Percentiles rank a stretch among this genome's conserved stretches.
Evolutionary conservation across 2,329 filamentous ascomycete genomes (phyloP).

Genomic region (Cucurbitaria berberidis): DNA sequence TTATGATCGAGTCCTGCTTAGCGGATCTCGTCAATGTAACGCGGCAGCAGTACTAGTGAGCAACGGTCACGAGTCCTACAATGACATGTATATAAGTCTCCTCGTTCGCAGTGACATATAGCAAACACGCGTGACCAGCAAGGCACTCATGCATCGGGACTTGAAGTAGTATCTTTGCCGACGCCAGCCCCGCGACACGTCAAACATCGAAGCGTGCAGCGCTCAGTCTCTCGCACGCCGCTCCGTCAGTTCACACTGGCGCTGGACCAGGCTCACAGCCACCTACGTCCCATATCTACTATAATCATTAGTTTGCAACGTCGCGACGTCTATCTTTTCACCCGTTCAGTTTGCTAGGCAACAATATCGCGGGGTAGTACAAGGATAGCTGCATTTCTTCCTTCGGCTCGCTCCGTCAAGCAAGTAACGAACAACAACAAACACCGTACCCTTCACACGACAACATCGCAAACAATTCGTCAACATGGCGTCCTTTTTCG

Average conservation of each 20-base stretch:
- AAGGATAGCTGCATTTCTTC: constrained; percentile 15
- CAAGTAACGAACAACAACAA: constrained; percentile 2
- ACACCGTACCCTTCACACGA: not conserved
- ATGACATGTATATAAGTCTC: constrained; percentile 2
- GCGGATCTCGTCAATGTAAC: not conserved
- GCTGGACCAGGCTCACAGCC: constrained; percentile 18
- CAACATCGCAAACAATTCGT: constrained; percentile 1
- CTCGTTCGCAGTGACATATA: constrained; percentile 17
- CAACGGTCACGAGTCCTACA: not conserved
- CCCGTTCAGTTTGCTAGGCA: constrained; percentile 32
- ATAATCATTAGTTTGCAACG: constrained; percentile 8
- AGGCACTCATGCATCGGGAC: constrained; percentile 11
- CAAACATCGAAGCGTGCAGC: constrained; percentile 13
- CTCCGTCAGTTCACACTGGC: constrained; percentile 20
- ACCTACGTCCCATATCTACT: constrained; percentile 7
- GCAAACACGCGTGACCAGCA: constrained; percentile 19
- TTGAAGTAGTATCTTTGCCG: constrained; percentile 11
- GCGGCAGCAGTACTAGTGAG: not conserved
- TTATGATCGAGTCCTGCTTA: not conserved
- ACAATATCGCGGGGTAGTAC: constrained; percentile 21
- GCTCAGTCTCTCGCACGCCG: constrained; percentile 13
- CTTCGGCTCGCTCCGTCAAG: not conserved
- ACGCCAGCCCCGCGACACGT: constrained; percentile 25
- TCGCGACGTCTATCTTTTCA: constrained; percentile 11
- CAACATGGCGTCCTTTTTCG: constrained; percentile 61